Base-by-base conservation (phyloP, 495 filamentous ascomycete species). In the Jackrogersella multiformis region DNA sequence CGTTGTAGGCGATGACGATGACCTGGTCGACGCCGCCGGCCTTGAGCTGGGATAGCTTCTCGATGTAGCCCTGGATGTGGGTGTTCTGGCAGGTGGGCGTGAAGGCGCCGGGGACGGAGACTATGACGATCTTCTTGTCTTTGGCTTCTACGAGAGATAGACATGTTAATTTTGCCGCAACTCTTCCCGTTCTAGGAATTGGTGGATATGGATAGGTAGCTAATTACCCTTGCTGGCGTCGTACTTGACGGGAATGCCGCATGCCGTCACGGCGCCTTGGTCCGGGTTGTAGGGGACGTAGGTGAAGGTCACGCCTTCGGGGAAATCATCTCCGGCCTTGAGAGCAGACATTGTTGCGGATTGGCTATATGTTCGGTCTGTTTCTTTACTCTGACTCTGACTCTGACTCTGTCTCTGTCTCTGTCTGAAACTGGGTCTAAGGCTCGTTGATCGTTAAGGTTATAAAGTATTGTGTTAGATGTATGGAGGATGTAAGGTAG, bases 21-120 rank as follows among this genome's bases (percentile, higher is more conserved):
- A 97, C 86, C 56, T 90, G 74, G 78, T 97, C 92, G 65, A 97
- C 92, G 68, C 92, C 93, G 85, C 94, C 95, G 64, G 78, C 81
- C 80, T 88, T 89, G 76, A 97, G 82, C 76, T 89, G 80, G 36
- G 83, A 75, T 48, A 91, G 79, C 69, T 93, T 89, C 79, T 84
- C 78, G 66, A 95, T 86, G 86, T 94, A 97, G 62, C 91, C 90
- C 39, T 92, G 90, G 68, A 98, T 84, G 82, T 98, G 94, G 73
- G 85, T 84, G 72, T 88, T 90, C 61, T 92, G 91, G 86, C 94
- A 98, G 70, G 91, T 90, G 36, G 94, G 94, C 38, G 94, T 98
- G 88, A 98, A 98, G 55, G 94, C 94, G 70, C 93, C 94, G 60
- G 94, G 94, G 56, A 97, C 90, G 69, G 92, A 86, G 80, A 97